Base-by-base conservation (phyloP, 2,329 filamentous ascomycete genomes). In the Penicillium sp. region DNA sequence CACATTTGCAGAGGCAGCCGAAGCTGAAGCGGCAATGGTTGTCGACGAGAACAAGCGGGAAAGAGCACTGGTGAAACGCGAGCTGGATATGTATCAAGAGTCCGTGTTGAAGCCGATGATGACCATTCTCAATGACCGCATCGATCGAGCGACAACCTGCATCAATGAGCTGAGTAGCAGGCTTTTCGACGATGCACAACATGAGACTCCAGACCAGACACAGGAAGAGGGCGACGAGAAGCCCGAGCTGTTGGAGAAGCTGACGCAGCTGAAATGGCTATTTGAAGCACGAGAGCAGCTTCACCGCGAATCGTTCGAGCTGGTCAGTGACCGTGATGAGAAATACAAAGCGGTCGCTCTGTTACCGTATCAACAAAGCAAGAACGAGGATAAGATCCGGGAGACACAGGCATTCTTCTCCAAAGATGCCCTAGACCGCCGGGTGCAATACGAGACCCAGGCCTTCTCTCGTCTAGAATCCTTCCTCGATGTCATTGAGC, bases 161-260 rank as follows among this genome's bases (percentile, higher is more conserved):
- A 92, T 96, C 57, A 81, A 88, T 49, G 54, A 88, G 50, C 74
- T 96, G 24, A 82, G 84, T 24, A 79, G 80, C 8, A 83, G 85
- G 38, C 77, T 96, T 0, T 88, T 87, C 53, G 83, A 83, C 44
- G 86, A 89, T 54, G 86, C 81, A 49, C 86, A 81, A 65, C 76
- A 79, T 39, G 75, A 80, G 3, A 82, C 83, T 55, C 87, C 90
- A 0, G 92, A 95, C 62, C 83, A 89, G 68, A 87, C 90, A 0
- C 91, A 96, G 67, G 90, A 95, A 69, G 92, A 96, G 72, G 92
- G 93, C 15, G 92, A 97, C 60, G 92, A 96, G 67, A 85, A 91
- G 66, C 93, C 93, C 0, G 93, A 98, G 69, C 78, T 97, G 0
- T 76, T 97, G 2, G 93, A 98, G 70, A 95, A 95, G 71, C 78